These are phyloP conservation scores for Sungouiella thailandica DNA, from an alignment of 805 yeast genomes.

Conservation along the genomic window DNA sequence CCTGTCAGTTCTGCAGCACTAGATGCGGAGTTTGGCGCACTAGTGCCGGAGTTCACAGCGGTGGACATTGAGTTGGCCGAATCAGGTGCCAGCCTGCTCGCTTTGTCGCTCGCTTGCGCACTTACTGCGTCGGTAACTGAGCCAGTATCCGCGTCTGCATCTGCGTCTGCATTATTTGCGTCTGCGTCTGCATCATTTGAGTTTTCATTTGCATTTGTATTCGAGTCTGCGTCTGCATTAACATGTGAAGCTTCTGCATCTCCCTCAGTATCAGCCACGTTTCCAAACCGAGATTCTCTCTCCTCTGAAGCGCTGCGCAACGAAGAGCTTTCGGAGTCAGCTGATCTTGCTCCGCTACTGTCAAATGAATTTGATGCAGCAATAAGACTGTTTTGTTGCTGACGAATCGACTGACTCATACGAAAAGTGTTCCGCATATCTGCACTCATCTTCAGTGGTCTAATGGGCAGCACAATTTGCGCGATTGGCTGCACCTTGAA, in stretches of 20 bases:
- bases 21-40: conserved; percentile 3
- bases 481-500: conserved; percentile 1
- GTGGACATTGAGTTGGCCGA: conserved; percentile 1
- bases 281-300: too few relatives aligned
- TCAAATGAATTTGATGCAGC: neutral
- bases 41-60: conserved; percentile 5
- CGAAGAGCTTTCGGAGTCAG: conserved; percentile 1
- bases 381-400: conserved; percentile 14
- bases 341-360: neutral
- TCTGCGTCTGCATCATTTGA: conserved; percentile 1
- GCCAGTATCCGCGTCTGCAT: too few relatives aligned
- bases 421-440: conserved; percentile 14
- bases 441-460: conserved; percentile 10
- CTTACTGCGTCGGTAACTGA: too few relatives aligned
- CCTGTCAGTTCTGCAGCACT: neutral
- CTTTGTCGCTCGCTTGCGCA: too few relatives aligned
- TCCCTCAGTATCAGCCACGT: too few relatives aligned
- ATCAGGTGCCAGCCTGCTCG: too few relatives aligned
- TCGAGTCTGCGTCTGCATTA: too few relatives aligned
- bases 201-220: neutral
- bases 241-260: too few relatives aligned
- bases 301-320: neutral
- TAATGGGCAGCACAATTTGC: conserved; percentile 13
- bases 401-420: conserved; percentile 12
- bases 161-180: conserved; percentile 1